These are phyloP conservation scores for Avena atlantica DNA, from an alignment of 176 grass and related monocot genomes.

Conservation along the genomic window DNA sequence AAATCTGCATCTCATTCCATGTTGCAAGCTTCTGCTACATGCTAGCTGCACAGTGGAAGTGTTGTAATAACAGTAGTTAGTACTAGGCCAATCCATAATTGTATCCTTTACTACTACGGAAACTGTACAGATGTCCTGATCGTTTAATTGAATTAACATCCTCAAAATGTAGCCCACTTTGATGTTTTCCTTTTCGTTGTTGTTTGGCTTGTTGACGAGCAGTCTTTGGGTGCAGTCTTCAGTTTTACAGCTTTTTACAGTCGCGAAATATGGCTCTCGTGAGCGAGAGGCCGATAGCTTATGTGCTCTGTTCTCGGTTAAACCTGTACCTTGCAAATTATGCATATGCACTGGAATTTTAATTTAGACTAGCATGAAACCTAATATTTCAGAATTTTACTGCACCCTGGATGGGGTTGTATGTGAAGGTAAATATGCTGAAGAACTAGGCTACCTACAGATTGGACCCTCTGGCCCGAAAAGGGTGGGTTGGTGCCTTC, in stretches of 20 bases:
- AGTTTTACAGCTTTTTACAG: background rate
- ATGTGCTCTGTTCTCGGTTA: background rate
- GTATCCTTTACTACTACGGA: conserved; percentile 29
- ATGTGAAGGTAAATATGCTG: background rate
- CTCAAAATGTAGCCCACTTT: background rate
- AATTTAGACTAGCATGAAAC: background rate
- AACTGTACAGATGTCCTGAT: conserved; percentile 14
- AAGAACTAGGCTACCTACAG: background rate
- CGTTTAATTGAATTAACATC: conserved; percentile 27
- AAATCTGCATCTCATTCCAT: conserved; percentile 20
- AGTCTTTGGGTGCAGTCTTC: background rate
- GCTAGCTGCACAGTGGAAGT: conserved; percentile 48
- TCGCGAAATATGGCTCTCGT: background rate
- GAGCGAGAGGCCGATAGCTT: background rate
- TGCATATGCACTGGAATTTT: background rate
- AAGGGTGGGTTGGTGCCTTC: background rate
- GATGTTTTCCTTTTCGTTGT: background rate
- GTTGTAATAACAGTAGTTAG: conserved; percentile 23
- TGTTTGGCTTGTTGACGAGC: background rate
- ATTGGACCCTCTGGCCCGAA: background rate
- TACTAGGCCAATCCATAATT: conserved; percentile 28
- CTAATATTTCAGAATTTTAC: background rate
- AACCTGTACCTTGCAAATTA: background rate
- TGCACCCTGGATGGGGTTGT: background rate
- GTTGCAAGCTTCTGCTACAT: conserved; percentile 38